These are phyloP conservation scores for Trichoderma koningiopsis DNA, from an alignment of 2,329 filamentous ascomycete species.

Conservation along the genomic window DNA sequence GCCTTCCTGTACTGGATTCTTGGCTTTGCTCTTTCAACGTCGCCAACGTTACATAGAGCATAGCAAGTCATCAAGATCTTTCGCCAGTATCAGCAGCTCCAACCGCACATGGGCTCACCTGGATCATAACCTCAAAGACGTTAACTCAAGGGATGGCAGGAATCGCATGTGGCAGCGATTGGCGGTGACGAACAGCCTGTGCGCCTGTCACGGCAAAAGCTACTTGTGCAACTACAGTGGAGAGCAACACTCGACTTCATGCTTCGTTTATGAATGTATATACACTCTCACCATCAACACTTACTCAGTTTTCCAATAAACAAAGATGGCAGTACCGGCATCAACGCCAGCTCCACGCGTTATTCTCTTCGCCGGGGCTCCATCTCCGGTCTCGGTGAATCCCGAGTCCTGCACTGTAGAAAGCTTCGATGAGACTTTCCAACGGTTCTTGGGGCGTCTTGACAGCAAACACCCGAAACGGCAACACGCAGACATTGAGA, in stretches of 20 bases:
- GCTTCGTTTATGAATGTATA: background rate
- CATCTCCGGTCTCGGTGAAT: slow-evolving; percentile 36
- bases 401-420: slow-evolving; percentile 37
- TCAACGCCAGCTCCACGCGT: slow-evolving; percentile 31
- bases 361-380: slow-evolving; percentile 44
- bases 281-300: background rate
- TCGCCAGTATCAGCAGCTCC: background rate
- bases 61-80: background rate
- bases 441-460: slow-evolving; percentile 31
- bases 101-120: background rate
- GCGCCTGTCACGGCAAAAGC: background rate
- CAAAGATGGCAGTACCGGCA: slow-evolving; percentile 1
- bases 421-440: slow-evolving; percentile 34
- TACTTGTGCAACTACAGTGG: background rate
- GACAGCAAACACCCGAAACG: slow-evolving; percentile 1
- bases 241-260: background rate
- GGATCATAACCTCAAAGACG: background rate
- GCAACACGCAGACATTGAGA: background rate
- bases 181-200: background rate
- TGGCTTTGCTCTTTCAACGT: background rate
- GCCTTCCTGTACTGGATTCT: background rate
- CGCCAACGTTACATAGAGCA: background rate
- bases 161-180: background rate
- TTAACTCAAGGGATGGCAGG: background rate
- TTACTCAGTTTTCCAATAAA: too few relatives aligned